A percentile compares a stretch with the other conserved stretches of the same genome.
These are phyloP conservation scores for Chrysanthemum makinoi DNA, from an alignment of 129 eudicot species.

Conservation along the genomic window DNA sequence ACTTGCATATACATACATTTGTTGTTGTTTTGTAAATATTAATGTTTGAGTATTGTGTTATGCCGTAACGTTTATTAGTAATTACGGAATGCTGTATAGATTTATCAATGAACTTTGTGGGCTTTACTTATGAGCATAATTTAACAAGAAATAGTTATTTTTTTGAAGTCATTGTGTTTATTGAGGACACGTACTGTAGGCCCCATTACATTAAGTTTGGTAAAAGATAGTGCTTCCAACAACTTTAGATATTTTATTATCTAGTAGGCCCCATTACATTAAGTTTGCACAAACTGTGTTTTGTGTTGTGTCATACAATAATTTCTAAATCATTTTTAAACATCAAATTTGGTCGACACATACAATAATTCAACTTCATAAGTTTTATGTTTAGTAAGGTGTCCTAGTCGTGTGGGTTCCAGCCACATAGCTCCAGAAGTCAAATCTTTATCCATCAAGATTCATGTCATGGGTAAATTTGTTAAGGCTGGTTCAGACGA, in stretches of 20 bases:
- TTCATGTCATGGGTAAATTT: no score
- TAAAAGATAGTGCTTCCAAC: conserved; percentile 13
- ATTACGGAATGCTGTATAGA: neutral
- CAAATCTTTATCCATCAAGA: neutral
- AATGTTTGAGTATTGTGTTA: no score
- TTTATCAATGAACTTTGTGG: no score
- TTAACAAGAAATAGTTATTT: neutral
- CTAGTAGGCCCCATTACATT: conserved; percentile 7
- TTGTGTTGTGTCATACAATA: neutral
- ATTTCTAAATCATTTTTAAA: neutral
- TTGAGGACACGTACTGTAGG: conserved; percentile 9
- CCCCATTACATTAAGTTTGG: no score
- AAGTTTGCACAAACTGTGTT: neutral
- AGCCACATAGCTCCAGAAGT: neutral
- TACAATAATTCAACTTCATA: neutral
- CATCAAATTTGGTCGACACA: neutral
- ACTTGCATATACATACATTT: no score
- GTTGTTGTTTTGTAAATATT: neutral
- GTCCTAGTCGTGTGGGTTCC: neutral
- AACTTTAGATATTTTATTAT: conserved; percentile 24
- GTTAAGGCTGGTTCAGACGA: no score
- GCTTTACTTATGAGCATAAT: neutral
- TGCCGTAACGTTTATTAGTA: no score
- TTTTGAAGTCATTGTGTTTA: conserved; percentile 13
- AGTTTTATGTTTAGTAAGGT: no score